Conservation (phyloP, 108 stramenopile species). For the Pseudonitzschia multiseries region DNA sequence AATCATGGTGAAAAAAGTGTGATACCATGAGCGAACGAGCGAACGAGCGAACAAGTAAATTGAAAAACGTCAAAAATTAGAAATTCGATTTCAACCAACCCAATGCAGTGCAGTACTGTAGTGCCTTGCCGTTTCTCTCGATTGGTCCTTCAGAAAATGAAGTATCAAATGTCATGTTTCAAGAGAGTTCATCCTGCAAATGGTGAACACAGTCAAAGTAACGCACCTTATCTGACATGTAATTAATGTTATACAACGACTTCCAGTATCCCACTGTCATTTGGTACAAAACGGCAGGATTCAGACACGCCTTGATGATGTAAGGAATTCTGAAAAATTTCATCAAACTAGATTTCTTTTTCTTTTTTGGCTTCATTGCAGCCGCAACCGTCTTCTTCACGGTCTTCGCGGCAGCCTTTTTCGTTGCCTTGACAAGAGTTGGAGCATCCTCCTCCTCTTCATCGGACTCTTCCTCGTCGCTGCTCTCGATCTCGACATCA, state of each 20-base stretch:
- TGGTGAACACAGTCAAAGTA: not conserved
- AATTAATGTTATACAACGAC: constrained; percentile 69
- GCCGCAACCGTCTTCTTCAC: constrained; percentile 46
- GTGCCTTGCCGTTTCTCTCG: not conserved
- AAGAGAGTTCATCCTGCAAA: too few relatives aligned
- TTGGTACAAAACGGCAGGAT: constrained; percentile 66
- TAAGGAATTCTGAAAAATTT: constrained; percentile 62
- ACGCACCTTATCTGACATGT: constrained; percentile 56
- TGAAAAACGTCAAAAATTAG: too few relatives aligned
- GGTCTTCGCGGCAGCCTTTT: constrained; percentile 28
- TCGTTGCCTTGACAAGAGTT: constrained; percentile 42
- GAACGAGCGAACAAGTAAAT: not conserved
- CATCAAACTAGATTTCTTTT: constrained; percentile 34
- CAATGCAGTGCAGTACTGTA: not conserved
- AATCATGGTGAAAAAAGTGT: not conserved
- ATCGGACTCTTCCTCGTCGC: constrained; percentile 54
- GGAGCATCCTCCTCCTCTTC: constrained; percentile 57
- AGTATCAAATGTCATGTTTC: too few relatives aligned
- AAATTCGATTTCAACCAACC: not conserved
- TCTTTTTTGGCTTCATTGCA: constrained; percentile 28
- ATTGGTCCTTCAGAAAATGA: not conserved
- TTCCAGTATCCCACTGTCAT: constrained; percentile 79
- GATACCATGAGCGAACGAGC: too few relatives aligned
- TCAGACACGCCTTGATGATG: constrained; percentile 75
- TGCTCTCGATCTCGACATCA: constrained; percentile 33